Conservation (phyloP, 2,329 filamentous ascomycete species). For the Trichoderma arundinaceum region DNA sequence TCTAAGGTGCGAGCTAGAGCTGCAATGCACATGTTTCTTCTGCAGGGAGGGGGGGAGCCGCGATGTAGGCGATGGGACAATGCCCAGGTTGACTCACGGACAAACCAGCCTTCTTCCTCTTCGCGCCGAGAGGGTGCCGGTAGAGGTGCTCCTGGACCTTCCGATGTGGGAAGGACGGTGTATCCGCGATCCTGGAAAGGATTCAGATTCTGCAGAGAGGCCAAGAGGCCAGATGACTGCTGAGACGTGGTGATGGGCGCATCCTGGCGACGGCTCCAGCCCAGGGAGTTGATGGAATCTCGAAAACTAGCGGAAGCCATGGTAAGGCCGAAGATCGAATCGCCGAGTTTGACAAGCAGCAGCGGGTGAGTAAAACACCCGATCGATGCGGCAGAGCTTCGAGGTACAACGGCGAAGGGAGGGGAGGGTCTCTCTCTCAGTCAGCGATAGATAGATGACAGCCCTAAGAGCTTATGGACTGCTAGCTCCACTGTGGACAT, state of each 20-base stretch:
- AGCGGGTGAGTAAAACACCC: background rate
- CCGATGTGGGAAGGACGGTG: constrained; percentile 86
- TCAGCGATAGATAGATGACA: constrained; percentile 28
- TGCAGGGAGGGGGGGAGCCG: constrained; percentile 50
- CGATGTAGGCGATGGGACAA: constrained; percentile 36
- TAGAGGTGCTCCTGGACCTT: constrained; percentile 80
- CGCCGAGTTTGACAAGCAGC: constrained; percentile 11
- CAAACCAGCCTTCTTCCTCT: constrained; percentile 95
- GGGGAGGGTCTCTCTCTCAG: constrained; percentile 3
- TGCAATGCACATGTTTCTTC: constrained; percentile 52
- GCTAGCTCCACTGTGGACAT: constrained; percentile 33
- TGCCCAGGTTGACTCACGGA: constrained; percentile 70
- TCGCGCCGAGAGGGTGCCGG: constrained; percentile 84
- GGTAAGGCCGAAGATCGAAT: constrained; percentile 20
- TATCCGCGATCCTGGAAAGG: constrained; percentile 87
- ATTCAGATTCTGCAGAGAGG: constrained; percentile 82
- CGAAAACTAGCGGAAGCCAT: constrained; percentile 92
- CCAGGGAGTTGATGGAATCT: constrained; percentile 92
- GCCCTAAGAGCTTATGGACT: constrained; percentile 18
- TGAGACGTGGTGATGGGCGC: constrained; percentile 73
- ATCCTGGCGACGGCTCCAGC: constrained; percentile 90
- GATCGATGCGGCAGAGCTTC: constrained; percentile 22
- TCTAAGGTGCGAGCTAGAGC: constrained; percentile 44
- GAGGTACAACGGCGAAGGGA: constrained; percentile 11
- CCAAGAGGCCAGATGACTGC: constrained; percentile 74